Evolutionary conservation across 164 flowering plant genomes (phyloP), one percentile per base, ranked within the genome.

Genomic region (Stephania japonica): DNA sequence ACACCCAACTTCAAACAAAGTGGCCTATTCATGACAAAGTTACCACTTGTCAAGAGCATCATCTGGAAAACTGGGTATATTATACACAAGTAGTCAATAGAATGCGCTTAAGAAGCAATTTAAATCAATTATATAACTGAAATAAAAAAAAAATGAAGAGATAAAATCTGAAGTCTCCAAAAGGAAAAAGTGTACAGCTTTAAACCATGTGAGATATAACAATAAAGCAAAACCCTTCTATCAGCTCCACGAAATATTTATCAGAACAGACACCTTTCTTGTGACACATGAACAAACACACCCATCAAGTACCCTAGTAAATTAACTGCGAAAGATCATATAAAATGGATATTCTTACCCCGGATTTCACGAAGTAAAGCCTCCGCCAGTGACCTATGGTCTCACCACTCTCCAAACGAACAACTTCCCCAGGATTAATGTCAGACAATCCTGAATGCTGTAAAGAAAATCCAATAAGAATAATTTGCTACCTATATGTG

Each of bases 361-460:
- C 81, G 70, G 76, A 77, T 76, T 86, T 87, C 32, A 73, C 80
- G 70, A 84, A 85, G 82, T 81, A 82, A 32, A 70, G 70, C 75
- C 82, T 86, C 23, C 88, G 86, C 93, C 93, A 89, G 68, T 83
- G 87, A 68, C 86, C 86, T 78, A 89, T 78, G 75, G 87, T 84
- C 79, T 85, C 89, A 24, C 91, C 91, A 82, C 82, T 80, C 38
- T 85, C 89, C 86, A 87, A 65, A 41, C 71, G 82, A 71, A 89
- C 90, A 74, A 86, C 87, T 76, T 83, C 77, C 41, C 90, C 93
- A 70, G 91, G 91, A 73, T 86, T 84, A 53, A 80, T 78, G 80
- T 72, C 77, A 75, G 14, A 68, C 66, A 78, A 81, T 75, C 91
- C 93, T 67, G 90, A 86, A 85, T 89, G 91, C 93, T 89, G 90